Evolutionary conservation across 768 basidiomycete species (phyloP).

Genomic region (Astraeus odoratus): DNA sequence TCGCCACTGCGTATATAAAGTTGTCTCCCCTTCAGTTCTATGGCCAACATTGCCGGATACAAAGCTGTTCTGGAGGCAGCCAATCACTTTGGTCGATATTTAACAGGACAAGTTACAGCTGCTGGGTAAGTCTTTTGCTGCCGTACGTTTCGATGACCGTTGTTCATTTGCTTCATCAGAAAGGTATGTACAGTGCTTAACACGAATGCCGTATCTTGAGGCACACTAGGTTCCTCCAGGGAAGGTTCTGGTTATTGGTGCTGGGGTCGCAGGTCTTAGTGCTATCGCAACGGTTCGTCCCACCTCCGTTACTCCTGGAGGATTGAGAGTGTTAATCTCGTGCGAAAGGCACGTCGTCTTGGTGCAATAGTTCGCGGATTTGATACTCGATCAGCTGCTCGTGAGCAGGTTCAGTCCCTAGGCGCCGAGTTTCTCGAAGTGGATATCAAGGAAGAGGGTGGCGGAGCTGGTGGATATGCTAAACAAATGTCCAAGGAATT

Average conservation of each 20-base stretch:
- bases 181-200: constrained; percentile 29
- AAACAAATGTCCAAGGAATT: constrained; percentile 90
- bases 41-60: constrained; percentile 94
- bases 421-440: constrained; percentile 91
- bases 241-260: constrained; percentile 83
- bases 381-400: constrained; percentile 77
- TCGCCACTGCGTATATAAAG: no score
- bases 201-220: constrained; percentile 12
- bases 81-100: constrained; percentile 82
- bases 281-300: constrained; percentile 69
- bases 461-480: constrained; percentile 79
- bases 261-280: constrained; percentile 83
- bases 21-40: constrained; percentile 69
- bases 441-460: constrained; percentile 70
- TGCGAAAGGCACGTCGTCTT: constrained; percentile 60
- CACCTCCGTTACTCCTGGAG: neutral
- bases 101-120: constrained; percentile 88
- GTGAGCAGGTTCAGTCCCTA: constrained; percentile 85
- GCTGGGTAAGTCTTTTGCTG: constrained; percentile 57
- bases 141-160: constrained; percentile 3
- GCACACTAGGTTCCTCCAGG: constrained; percentile 66
- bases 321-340: neutral
- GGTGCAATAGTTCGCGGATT: constrained; percentile 88
- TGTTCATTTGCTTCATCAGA: constrained; percentile 21
- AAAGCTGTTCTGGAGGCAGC: constrained; percentile 89